Evolutionary conservation across 768 basidiomycete species (phyloP).

Genomic region (Hericium coralloides): DNA sequence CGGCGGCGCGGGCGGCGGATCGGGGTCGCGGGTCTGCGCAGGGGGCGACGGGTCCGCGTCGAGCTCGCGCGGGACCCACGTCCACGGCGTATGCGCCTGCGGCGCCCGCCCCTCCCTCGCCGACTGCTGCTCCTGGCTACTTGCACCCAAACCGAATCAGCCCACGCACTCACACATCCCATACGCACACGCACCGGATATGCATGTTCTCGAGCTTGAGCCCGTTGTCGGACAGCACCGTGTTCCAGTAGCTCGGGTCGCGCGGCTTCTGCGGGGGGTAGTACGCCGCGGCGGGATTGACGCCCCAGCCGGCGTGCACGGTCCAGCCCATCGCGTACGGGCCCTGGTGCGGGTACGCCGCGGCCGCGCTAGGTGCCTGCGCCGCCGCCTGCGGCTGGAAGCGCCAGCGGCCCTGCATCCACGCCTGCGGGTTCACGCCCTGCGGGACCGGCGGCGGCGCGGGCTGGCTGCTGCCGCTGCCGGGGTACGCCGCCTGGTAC

Average conservation of each 20-base stretch:
- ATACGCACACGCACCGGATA: conserved; percentile 38
- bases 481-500: not conserved
- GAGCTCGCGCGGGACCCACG: conserved; percentile 51
- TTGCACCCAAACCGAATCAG: not conserved
- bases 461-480: not conserved
- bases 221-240: conserved; percentile 49
- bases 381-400: conserved; percentile 2
- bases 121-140: not conserved
- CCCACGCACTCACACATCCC: not conserved
- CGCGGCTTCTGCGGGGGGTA: conserved; percentile 59
- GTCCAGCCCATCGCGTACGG: conserved; percentile 10
- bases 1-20: not conserved
- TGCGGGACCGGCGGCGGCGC: conserved; percentile 12
- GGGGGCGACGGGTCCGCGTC: conserved; percentile 21
- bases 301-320: conserved; percentile 11
- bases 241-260: conserved; percentile 57
- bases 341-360: conserved; percentile 3
- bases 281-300: conserved; percentile 16
- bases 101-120: conserved; percentile 16
- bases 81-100: conserved; percentile 51
- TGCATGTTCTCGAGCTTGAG: conserved; percentile 60
- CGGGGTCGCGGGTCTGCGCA: not conserved
- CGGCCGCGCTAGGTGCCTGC: not conserved
- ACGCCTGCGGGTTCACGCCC: conserved; percentile 13
- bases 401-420: conserved; percentile 15